These are phyloP conservation scores for Sarocladium oryzae DNA, from an alignment of 2,329 filamentous ascomycete species.

Conservation along the genomic window DNA sequence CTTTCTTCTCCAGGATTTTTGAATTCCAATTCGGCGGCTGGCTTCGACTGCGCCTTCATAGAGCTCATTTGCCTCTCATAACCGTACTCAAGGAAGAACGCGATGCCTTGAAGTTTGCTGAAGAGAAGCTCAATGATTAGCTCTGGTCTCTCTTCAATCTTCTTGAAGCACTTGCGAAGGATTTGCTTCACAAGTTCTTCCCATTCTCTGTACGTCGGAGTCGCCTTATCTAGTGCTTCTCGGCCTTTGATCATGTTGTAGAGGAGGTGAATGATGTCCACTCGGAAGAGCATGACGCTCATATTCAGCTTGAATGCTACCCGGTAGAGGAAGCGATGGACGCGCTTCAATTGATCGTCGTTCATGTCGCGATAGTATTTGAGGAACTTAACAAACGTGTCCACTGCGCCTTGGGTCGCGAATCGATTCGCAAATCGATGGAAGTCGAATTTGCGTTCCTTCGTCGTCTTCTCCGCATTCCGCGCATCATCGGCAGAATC, in stretches of 20 bases:
- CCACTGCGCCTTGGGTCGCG: conserved; percentile 73
- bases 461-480: conserved; percentile 64
- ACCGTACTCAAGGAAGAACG: conserved; percentile 85
- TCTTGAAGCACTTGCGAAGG: conserved; percentile 73
- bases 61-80: conserved; percentile 75
- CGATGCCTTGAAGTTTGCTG: conserved; percentile 77
- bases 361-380: conserved; percentile 76
- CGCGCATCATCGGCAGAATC: conserved; percentile 65
- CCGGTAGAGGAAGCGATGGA: conserved; percentile 89
- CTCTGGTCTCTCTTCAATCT: conserved; percentile 78
- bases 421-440: conserved; percentile 75
- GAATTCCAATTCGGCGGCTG: conserved; percentile 79
- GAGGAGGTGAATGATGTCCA: conserved; percentile 85
- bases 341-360: conserved; percentile 76
- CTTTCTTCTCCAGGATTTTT: conserved; percentile 57
- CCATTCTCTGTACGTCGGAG: conserved; percentile 73
- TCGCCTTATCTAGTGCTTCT: conserved; percentile 61
- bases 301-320: conserved; percentile 93
- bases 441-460: conserved; percentile 93
- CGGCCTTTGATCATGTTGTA: conserved; percentile 90
- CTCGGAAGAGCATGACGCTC: conserved; percentile 78
- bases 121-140: conserved; percentile 90
- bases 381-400: conserved; percentile 80
- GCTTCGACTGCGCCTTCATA: conserved; percentile 52
- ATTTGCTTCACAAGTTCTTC: conserved; percentile 82